These are phyloP conservation scores for Candida sanyiensis DNA, from an alignment of 805 yeast species.

Conservation along the genomic window DNA sequence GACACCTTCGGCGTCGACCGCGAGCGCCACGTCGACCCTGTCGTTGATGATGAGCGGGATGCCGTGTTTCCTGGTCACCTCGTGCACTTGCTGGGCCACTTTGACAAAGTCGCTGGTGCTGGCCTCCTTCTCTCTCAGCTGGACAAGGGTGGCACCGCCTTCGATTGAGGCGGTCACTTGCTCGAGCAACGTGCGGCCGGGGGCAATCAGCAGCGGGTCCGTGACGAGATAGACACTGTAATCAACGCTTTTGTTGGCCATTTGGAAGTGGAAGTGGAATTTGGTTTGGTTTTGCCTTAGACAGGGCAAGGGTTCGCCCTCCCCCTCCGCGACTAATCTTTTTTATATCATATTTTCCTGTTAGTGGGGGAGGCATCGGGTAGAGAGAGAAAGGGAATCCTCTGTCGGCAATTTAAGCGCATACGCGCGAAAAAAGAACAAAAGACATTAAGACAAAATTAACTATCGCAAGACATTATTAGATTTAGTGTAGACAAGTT, in stretches of 20 bases:
- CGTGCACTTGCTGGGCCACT: constrained; percentile 55
- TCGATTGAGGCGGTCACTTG: constrained; percentile 61
- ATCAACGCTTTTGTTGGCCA: constrained; percentile 31
- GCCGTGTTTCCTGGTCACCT: constrained; percentile 48
- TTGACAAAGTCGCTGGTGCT: constrained; percentile 64
- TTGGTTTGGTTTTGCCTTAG: no score
- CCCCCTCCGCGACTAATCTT: no score
- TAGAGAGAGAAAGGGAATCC: no score
- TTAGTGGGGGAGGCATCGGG: no score
- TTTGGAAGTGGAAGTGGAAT: no score
- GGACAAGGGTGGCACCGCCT: constrained; percentile 77
- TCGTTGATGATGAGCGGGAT: constrained; percentile 85
- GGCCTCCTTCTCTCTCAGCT: constrained; percentile 71
- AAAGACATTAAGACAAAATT: no score
- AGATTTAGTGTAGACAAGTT: no score
- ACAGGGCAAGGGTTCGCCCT: no score
- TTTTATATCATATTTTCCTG: no score
- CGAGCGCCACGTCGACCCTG: constrained; percentile 82
- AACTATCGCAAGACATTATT: no score
- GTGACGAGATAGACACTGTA: constrained; percentile 75
- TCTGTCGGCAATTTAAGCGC: no score
- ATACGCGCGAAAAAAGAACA: no score
- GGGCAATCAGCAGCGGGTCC: constrained; percentile 69
- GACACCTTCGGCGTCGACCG: constrained; percentile 84
- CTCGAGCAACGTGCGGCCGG: constrained; percentile 43